Evolutionary conservation across 371 early-diverging fungal species (phyloP).

Genomic region (Chytridiales sp.): DNA sequence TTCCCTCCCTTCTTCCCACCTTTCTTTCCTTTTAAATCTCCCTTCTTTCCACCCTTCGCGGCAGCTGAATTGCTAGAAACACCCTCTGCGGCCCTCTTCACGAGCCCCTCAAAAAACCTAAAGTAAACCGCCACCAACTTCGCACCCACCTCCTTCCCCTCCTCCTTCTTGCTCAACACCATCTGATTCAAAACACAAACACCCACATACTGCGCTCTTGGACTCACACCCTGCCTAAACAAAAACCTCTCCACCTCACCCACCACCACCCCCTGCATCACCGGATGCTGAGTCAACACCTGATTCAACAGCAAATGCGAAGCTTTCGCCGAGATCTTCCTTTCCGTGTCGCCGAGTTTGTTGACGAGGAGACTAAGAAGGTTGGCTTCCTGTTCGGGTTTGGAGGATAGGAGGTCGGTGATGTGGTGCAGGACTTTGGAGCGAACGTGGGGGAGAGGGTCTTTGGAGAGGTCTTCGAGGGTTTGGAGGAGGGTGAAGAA

Average conservation of each 20-base stretch:
- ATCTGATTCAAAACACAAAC: slow-evolving; percentile 89
- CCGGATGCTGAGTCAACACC: slow-evolving; percentile 73
- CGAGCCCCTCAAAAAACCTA: slow-evolving; percentile 78
- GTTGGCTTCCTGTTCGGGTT: slow-evolving; percentile 95
- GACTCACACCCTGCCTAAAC: slow-evolving; percentile 63
- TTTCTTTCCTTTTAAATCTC: slow-evolving; percentile 47
- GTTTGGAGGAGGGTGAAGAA: slow-evolving; percentile 84
- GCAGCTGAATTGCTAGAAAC: background rate
- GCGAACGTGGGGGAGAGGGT: slow-evolving; percentile 79
- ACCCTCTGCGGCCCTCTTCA: slow-evolving; percentile 30
- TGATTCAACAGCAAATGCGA: slow-evolving; percentile 73
- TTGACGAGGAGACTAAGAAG: slow-evolving; percentile 86
- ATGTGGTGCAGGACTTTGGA: slow-evolving; percentile 73
- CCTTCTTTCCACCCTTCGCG: slow-evolving; percentile 16
- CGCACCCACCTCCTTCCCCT: slow-evolving; percentile 66
- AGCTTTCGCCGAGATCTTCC: slow-evolving; percentile 83
- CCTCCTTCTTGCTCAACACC: slow-evolving; percentile 70
- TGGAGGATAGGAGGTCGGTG: slow-evolving; percentile 71
- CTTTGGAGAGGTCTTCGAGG: slow-evolving; percentile 82
- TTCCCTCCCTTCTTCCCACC: slow-evolving; percentile 13
- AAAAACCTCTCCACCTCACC: slow-evolving; percentile 83
- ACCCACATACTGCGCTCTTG: slow-evolving; percentile 80
- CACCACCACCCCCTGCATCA: slow-evolving; percentile 86
- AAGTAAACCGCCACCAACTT: slow-evolving; percentile 87
- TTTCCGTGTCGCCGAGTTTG: slow-evolving; percentile 92